Evolutionary conservation across 1,284 basidiomycete genomes (phyloP), one percentile per base, ranked within the genome.

Genomic region (Pseudozyma flocculosa): DNA sequence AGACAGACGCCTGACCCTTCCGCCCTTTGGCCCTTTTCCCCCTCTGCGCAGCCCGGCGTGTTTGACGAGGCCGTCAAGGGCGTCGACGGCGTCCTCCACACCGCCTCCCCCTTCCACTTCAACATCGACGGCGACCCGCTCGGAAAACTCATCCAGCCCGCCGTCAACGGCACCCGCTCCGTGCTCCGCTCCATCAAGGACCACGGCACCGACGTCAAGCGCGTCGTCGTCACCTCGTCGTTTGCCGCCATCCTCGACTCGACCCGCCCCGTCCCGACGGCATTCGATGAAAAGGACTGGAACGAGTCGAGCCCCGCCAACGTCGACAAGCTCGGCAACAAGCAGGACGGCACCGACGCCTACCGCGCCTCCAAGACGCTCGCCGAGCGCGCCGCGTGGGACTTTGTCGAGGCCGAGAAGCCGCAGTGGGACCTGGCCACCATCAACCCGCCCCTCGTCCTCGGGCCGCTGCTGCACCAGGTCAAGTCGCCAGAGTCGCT

Each of bases 41-140:
- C 29, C 29, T 38, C 17, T 38, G 7, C 4, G 15, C 56, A 84
- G 84, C 81, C 83, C 10, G 84, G 84, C n/a, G 85, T 84, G 2
- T 88, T 88, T 61, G 86, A 88, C 66, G 84, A 86, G 39, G 85
- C 85, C 1, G 85, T 88, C 32, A 84, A 85, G 70, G 86, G 81
- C 2, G 83, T 88, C 1, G 83, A 85, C 58, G 86, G 80, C 5
- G 84, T 88, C 26, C 80, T 79, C 30, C 85, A 86, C 74, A 84
- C 80, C 4, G 85, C 84, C 0, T 84, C 83, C 3, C 85, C 84
- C 4, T 80, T 80, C 82, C 79, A 72, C 46, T 64, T 68, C 38
- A 62, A 72, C 45, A 37, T 68, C 44, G 51, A 72, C 22, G 53
- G 54, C 18, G 71, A 77, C 39, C 74, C 76, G 8, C 58, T 70